A percentile compares a stretch with the other conserved stretches of the same genome.
Evolutionary conservation across 2,329 filamentous ascomycete species (phyloP).

Genomic region (Cercospora zeina): DNA sequence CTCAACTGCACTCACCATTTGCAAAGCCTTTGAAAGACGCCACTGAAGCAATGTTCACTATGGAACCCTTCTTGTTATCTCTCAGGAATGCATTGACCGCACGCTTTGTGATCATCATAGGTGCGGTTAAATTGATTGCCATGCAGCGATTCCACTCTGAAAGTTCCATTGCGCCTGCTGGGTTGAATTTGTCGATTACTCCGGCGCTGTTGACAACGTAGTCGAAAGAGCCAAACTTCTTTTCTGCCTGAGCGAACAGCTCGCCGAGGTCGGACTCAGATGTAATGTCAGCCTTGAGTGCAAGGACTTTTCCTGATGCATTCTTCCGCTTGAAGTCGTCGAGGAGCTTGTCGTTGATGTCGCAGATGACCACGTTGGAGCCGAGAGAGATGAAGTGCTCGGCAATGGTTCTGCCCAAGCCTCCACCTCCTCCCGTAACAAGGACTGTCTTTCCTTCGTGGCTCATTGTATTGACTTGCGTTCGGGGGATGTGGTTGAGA

Average conservation of each 20-base stretch:
- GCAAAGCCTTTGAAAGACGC: conserved; percentile 49
- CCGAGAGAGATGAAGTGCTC: conserved; percentile 38
- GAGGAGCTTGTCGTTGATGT: conserved; percentile 40
- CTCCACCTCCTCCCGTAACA: conserved; percentile 40
- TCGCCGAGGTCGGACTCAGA: conserved; percentile 40
- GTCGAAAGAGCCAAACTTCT: conserved; percentile 53
- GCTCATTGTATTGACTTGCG: conserved; percentile 8
- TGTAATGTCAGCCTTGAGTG: conserved; percentile 45
- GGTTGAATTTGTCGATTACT: conserved; percentile 59
- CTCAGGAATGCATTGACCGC: conserved; percentile 54
- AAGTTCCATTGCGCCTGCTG: conserved; percentile 51
- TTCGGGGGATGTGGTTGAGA: neutral
- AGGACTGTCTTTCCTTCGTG: conserved; percentile 38
- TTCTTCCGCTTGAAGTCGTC: conserved; percentile 37
- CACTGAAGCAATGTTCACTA: conserved; percentile 57
- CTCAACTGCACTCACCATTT: conserved; percentile 38
- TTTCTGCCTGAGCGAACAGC: conserved; percentile 42
- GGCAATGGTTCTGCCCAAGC: conserved; percentile 40
- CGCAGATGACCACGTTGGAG: conserved; percentile 42
- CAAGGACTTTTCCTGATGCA: conserved; percentile 33
- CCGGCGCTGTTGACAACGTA: conserved; percentile 60
- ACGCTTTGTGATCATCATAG: conserved; percentile 55
- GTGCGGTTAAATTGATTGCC: conserved; percentile 58
- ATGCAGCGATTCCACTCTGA: conserved; percentile 57
- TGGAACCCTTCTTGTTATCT: conserved; percentile 49